A percentile compares a stretch with the other conserved stretches of the same genome.
Evolutionary conservation across 2,329 filamentous ascomycete species (phyloP).

Genomic region (Ophiostoma sp.): DNA sequence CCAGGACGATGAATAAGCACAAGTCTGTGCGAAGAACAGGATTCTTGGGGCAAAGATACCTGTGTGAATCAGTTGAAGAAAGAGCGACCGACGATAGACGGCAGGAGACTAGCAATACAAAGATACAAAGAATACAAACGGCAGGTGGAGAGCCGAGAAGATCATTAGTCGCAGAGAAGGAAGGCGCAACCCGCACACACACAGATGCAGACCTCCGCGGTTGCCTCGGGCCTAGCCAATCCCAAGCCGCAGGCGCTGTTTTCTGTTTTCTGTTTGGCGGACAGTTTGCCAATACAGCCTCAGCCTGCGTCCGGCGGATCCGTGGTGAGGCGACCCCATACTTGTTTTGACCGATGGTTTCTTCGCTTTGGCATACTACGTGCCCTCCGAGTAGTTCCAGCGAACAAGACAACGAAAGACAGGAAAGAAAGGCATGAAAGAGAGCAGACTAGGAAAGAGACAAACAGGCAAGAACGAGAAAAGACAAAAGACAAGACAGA

Average conservation of each 20-base stretch:
- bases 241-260: slow-evolving; percentile 1
- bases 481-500: neutral
- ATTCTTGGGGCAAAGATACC: neutral
- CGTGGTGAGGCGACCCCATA: slow-evolving; percentile 6
- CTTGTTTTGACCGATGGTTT: neutral
- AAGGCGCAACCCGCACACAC: slow-evolving; percentile 11
- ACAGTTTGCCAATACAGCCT: neutral
- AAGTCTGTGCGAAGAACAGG: neutral
- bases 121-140: neutral
- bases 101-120: neutral
- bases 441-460: neutral
- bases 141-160: slow-evolving; percentile 4
- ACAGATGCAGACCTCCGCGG: slow-evolving; percentile 10
- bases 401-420: neutral
- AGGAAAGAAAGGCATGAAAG: neutral
- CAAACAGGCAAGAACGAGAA: neutral
- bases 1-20: neutral
- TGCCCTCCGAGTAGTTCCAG: neutral
- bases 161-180: neutral
- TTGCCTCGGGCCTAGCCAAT: neutral
- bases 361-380: no score
- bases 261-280: neutral
- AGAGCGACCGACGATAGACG: neutral
- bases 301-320: slow-evolving; percentile 15
- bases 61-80: neutral